phyloP scores from a whole-genome alignment of 768 basidiomycete species.

The Lyophyllum shimeji region DNA sequence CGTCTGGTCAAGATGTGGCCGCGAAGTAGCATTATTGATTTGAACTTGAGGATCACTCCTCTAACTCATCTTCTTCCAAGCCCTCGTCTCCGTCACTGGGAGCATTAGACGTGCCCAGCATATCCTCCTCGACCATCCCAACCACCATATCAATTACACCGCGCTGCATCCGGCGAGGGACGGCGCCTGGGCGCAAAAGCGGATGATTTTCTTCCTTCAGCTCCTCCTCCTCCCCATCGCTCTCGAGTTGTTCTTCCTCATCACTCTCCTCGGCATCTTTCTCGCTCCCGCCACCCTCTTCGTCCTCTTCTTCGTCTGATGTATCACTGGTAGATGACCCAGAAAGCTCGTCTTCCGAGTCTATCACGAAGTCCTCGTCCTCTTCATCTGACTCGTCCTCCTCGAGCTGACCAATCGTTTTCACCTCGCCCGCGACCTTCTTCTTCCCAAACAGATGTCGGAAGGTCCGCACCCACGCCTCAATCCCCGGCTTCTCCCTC shows the following conservation, averaged over 20 bases:
- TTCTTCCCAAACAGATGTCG: conserved; percentile 56
- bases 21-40: background rate
- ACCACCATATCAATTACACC: conserved; percentile 66
- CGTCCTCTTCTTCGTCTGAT: conserved; percentile 28
- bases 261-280: conserved; percentile 32
- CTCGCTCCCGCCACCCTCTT: conserved; percentile 23
- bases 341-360: conserved; percentile 35
- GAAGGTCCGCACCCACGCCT: conserved; percentile 61
- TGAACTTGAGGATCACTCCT: conserved; percentile 23
- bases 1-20: background rate
- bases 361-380: conserved; percentile 41
- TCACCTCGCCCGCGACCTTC: conserved; percentile 20
- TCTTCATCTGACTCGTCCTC: conserved; percentile 50
- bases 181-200: conserved; percentile 60
- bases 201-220: conserved; percentile 61
- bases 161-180: conserved; percentile 63
- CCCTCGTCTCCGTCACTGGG: conserved; percentile 35
- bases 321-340: conserved; percentile 32
- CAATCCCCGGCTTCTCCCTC: conserved; percentile 63
- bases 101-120: conserved; percentile 33
- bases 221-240: conserved; percentile 39
- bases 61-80: conserved; percentile 49
- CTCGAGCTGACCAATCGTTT: conserved; percentile 31
- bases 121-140: conserved; percentile 56
- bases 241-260: conserved; percentile 20